These are phyloP conservation scores for Dendrobium huoshanense DNA, from an alignment of 106 monocot species.

Conservation along the genomic window DNA sequence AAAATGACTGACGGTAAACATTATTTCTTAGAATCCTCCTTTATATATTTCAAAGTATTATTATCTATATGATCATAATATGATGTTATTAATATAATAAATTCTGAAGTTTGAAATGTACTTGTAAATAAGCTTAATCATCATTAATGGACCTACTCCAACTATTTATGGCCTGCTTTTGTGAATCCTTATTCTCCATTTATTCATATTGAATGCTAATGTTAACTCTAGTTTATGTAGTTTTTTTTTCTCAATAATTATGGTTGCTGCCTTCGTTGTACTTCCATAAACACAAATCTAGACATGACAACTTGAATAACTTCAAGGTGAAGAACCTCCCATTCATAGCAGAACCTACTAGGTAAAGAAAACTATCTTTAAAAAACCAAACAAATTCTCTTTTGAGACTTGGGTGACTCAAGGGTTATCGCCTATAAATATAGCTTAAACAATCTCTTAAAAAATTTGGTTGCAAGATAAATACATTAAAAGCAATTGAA, in stretches of 20 bases:
- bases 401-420: no score
- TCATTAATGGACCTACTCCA: not conserved
- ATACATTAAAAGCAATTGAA: no score
- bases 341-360: no score
- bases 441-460: no score
- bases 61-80: not conserved
- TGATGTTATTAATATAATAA: not conserved
- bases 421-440: no score
- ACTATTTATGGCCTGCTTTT: not conserved
- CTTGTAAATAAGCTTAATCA: not conserved
- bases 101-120: not conserved
- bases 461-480: no score
- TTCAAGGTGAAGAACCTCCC: no score
- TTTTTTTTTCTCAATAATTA: not conserved
- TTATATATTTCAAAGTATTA: not conserved
- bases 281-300: not conserved
- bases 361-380: no score
- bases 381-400: no score
- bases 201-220: not conserved
- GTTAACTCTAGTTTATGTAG: not conserved
- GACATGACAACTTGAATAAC: no score
- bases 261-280: not conserved
- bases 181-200: not conserved
- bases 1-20: slow-evolving; percentile 76
- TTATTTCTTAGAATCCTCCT: slow-evolving; percentile 1